Conservation (phyloP, 495 filamentous ascomycete species). For the Acidiella bohemica region DNA sequence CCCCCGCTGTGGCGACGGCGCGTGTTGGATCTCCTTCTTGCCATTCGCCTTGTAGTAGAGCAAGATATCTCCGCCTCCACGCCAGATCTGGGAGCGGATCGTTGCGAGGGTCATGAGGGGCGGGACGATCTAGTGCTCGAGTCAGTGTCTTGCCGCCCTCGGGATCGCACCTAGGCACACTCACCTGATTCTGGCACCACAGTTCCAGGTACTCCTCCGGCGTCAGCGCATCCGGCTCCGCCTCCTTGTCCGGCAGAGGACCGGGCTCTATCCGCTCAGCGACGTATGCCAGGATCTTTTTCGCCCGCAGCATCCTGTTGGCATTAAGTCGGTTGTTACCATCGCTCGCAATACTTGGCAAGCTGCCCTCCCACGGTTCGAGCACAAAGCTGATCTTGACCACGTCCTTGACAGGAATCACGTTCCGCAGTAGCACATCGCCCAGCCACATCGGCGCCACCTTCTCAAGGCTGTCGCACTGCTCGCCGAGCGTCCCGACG, state of each 20-base stretch:
- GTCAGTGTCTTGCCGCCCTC: too few species aligned
- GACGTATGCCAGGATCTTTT: slow-evolving; percentile 88
- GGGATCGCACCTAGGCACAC: too few species aligned
- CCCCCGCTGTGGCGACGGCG: background rate
- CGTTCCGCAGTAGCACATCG: slow-evolving; percentile 77
- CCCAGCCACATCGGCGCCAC: slow-evolving; percentile 81
- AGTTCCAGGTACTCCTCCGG: slow-evolving; percentile 89
- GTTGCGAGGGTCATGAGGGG: slow-evolving; percentile 83
- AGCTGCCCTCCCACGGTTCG: slow-evolving; percentile 39
- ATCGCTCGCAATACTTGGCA: slow-evolving; percentile 20
- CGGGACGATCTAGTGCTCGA: slow-evolving; percentile 42
- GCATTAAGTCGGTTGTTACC: slow-evolving; percentile 83
- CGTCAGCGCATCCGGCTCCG: slow-evolving; percentile 47
- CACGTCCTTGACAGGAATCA: slow-evolving; percentile 75
- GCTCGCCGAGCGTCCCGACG: slow-evolving; percentile 58
- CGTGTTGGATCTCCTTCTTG: slow-evolving; percentile 8
- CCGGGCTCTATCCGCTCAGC: slow-evolving; percentile 74
- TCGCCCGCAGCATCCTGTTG: slow-evolving; percentile 88
- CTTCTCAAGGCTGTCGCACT: slow-evolving; percentile 73
- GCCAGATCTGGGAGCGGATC: slow-evolving; percentile 81
- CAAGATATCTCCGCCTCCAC: slow-evolving; percentile 76
- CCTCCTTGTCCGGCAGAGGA: slow-evolving; percentile 30
- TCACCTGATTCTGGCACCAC: slow-evolving; percentile 82
- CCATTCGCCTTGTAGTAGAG: slow-evolving; percentile 86
- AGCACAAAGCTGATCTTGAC: slow-evolving; percentile 86